Conservation (phyloP, 495 filamentous ascomycete species). For the Talaromyces trachyspermus region DNA sequence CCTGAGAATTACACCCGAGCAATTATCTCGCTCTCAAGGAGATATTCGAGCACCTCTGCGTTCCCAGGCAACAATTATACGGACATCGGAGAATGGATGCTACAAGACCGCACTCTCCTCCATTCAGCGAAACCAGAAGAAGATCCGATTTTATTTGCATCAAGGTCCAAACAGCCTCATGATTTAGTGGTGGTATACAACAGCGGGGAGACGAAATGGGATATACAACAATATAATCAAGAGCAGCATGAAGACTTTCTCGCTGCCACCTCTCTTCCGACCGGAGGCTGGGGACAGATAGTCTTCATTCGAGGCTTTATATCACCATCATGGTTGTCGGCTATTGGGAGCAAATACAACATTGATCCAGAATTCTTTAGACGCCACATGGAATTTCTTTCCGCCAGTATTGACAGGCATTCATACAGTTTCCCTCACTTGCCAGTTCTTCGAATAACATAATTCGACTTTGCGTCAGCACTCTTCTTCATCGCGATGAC, state of each 20-base stretch:
- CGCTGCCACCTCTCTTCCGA: not conserved
- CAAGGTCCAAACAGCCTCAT: not conserved
- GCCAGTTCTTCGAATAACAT: not conserved
- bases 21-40: not conserved
- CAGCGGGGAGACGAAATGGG: not conserved
- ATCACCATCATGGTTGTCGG: not conserved
- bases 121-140: not conserved
- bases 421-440: not conserved
- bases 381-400: not conserved
- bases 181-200: constrained; percentile 1
- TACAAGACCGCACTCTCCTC: not conserved
- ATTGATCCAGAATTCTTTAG: not conserved
- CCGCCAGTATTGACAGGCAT: not conserved
- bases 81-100: not conserved
- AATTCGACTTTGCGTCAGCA: not conserved
- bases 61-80: not conserved
- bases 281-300: not conserved
- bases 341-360: constrained; percentile 1
- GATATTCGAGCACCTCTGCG: not conserved
- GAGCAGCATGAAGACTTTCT: not conserved
- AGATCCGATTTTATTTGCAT: not conserved
- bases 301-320: constrained; percentile 3
- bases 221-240: constrained; percentile 2
- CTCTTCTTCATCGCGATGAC: not conserved
- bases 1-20: not conserved